Conservation (phyloP, 805 yeast genomes). For the Myxozyma lipomycoides region DNA sequence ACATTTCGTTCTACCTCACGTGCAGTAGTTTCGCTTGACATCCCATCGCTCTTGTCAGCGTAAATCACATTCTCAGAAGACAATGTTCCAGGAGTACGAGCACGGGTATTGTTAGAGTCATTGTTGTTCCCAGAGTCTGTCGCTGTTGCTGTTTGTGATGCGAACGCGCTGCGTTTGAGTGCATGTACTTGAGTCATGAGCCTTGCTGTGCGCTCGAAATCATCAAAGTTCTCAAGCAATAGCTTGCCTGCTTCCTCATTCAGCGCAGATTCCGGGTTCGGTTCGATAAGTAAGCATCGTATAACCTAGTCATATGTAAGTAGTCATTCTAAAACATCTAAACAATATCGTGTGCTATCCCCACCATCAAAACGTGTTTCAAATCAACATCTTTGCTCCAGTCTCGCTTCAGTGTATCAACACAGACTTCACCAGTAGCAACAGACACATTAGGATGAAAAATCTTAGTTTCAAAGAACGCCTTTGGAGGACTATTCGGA, state of each 20-base stretch:
- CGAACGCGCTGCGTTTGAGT: conserved; percentile 17
- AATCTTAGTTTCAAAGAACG: conserved; percentile 38
- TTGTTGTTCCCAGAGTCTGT: not conserved
- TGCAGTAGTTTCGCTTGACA: not conserved
- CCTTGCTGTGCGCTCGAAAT: conserved; percentile 32
- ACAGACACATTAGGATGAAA: conserved; percentile 37
- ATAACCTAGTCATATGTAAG: conserved; percentile 26
- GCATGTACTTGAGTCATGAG: conserved; percentile 36
- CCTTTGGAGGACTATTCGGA: conserved; percentile 46
- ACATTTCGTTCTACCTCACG: not conserved
- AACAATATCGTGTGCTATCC: conserved; percentile 1
- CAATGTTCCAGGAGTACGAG: no score
- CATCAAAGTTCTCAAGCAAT: conserved; percentile 32
- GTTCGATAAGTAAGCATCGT: conserved; percentile 34
- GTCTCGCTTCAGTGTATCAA: conserved; percentile 35
- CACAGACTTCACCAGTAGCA: conserved; percentile 35
- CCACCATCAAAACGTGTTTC: conserved; percentile 31
- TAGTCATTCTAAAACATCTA: no score
- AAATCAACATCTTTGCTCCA: conserved; percentile 33
- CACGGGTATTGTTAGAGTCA: not conserved
- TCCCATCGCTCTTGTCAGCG: no score
- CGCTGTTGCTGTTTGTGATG: not conserved
- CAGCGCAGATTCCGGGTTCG: conserved; percentile 36
- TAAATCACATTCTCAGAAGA: no score
- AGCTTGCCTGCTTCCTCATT: conserved; percentile 36